A percentile compares a stretch with the other conserved stretches of the same genome.
Evolutionary conservation across 2,329 filamentous ascomycete genomes (phyloP).

Genomic region (Botrytis hyacinthi): DNA sequence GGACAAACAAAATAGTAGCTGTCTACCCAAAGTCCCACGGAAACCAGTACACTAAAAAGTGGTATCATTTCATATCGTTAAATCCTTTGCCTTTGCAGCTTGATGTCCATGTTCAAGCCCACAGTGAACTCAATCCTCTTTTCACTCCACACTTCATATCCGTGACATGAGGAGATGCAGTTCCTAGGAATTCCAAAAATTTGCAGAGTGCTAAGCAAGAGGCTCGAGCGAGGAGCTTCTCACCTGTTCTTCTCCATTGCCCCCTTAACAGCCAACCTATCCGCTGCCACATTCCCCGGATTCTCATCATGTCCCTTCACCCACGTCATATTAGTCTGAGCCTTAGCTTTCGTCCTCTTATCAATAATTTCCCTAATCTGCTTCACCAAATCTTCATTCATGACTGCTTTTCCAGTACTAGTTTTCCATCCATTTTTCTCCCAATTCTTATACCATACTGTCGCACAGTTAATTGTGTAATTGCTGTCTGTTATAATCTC

Average conservation of each 20-base stretch:
- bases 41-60: background rate
- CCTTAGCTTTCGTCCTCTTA: conserved; percentile 59
- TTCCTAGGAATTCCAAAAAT: background rate
- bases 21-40: background rate
- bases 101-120: background rate
- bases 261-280: conserved; percentile 70
- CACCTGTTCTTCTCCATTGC: conserved; percentile 41
- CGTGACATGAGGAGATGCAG: background rate
- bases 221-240: background rate
- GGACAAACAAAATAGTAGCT: background rate
- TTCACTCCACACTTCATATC: background rate
- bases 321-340: conserved; percentile 74
- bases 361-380: conserved; percentile 69
- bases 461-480: conserved; percentile 88
- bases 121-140: background rate
- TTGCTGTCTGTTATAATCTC: conserved; percentile 85
- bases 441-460: conserved; percentile 80
- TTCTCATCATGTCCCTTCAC: conserved; percentile 80
- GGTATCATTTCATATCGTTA: background rate
- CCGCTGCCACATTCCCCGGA: conserved; percentile 76
- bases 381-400: conserved; percentile 83
- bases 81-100: background rate
- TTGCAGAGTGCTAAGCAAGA: background rate
- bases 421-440: conserved; percentile 73
- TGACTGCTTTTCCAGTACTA: conserved; percentile 66